A percentile compares a stretch with the other conserved stretches of the same genome.
Evolutionary conservation across 768 basidiomycete genomes (phyloP).

Genomic region (Russula olivacea): DNA sequence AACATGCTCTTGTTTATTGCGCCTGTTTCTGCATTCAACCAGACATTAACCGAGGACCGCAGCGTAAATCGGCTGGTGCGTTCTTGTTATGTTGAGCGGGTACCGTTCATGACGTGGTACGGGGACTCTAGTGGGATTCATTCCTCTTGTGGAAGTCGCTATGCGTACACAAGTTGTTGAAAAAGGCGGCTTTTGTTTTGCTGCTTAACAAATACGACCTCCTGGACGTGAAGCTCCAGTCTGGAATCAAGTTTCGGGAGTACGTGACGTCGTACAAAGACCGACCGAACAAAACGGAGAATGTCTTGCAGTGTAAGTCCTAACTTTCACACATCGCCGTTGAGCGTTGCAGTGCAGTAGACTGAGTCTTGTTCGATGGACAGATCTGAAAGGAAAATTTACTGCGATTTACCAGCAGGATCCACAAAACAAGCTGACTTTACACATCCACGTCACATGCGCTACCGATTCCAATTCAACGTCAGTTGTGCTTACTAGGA

Average conservation of each 20-base stretch:
- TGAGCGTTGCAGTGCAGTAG: not conserved
- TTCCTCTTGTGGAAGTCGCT: slow-evolving; percentile 54
- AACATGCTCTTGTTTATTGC: slow-evolving; percentile 63
- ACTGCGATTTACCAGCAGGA: slow-evolving; percentile 44
- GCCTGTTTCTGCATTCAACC: slow-evolving; percentile 59
- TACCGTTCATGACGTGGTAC: not conserved
- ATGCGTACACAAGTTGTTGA: slow-evolving; percentile 52
- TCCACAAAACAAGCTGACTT: slow-evolving; percentile 41
- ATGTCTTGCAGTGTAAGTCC: slow-evolving; percentile 49
- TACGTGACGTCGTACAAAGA: slow-evolving; percentile 52
- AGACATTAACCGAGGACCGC: slow-evolving; percentile 54
- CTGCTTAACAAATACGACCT: slow-evolving; percentile 62
- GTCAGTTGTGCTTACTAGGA: slow-evolving; percentile 41
- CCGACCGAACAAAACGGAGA: slow-evolving; percentile 46
- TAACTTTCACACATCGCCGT: not conserved
- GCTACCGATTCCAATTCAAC: slow-evolving; percentile 51
- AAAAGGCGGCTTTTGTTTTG: slow-evolving; percentile 49
- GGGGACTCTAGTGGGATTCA: slow-evolving; percentile 43
- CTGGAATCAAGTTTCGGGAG: slow-evolving; percentile 47
- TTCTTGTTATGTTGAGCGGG: slow-evolving; percentile 12
- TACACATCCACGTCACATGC: slow-evolving; percentile 53
- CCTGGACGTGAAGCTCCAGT: slow-evolving; percentile 46
- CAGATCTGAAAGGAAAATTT: slow-evolving; percentile 51
- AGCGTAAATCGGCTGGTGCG: slow-evolving; percentile 54
- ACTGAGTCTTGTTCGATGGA: not conserved